phyloP scores from a whole-genome alignment of 495 filamentous ascomycete genomes.

The Penicillium taxi region DNA sequence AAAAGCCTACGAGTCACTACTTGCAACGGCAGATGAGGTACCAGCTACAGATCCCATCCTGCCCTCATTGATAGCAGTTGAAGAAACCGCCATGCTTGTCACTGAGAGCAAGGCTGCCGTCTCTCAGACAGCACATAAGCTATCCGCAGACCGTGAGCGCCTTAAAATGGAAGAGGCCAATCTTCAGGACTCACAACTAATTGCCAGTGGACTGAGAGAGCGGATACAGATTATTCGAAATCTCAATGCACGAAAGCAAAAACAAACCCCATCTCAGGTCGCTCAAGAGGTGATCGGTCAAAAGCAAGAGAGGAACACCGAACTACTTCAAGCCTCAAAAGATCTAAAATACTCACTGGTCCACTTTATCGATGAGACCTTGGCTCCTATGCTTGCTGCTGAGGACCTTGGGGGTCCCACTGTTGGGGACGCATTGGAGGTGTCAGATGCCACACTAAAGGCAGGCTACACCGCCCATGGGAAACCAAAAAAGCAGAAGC shows the following conservation, averaged over 20 bases:
- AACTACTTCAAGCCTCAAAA: conserved; percentile 47
- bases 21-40: conserved; percentile 52
- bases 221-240: conserved; percentile 51
- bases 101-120: conserved; percentile 55
- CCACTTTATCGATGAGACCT: conserved; percentile 62
- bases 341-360: conserved; percentile 55
- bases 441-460: conserved; percentile 52
- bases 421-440: conserved; percentile 62
- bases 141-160: conserved; percentile 45
- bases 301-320: conserved; percentile 48
- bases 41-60: conserved; percentile 59
- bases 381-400: conserved; percentile 75
- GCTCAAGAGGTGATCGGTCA: conserved; percentile 51
- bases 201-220: conserved; percentile 46
- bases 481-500: conserved; percentile 55
- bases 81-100: conserved; percentile 54
- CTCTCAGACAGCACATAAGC: conserved; percentile 41
- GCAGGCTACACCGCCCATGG: conserved; percentile 67
- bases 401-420: conserved; percentile 82
- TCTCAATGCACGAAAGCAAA: conserved; percentile 42
- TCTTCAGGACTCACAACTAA: conserved; percentile 50
- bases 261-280: conserved; percentile 52
- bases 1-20: conserved; percentile 54
- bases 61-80: conserved; percentile 62
- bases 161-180: conserved; percentile 53